Evolutionary conservation across 2,329 filamentous ascomycete species (phyloP).

Genomic region (Falciphora oryzae): DNA sequence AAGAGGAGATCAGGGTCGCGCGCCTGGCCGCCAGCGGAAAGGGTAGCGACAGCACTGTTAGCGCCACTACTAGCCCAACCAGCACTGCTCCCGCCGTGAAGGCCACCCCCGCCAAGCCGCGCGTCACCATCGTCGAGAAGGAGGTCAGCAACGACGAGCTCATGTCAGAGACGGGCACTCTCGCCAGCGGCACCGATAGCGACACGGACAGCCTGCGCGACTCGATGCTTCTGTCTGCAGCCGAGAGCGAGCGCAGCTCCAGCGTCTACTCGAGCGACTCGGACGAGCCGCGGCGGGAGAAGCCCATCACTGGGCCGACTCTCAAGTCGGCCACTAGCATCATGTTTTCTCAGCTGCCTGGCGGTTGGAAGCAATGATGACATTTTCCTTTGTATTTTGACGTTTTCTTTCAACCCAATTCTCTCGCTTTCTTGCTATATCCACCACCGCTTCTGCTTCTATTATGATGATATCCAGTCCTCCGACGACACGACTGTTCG

Average conservation of each 20-base stretch:
- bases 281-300: background rate
- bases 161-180: slow-evolving; percentile 7
- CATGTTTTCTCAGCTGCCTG: background rate
- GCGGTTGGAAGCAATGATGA: background rate
- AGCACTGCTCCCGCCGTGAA: background rate
- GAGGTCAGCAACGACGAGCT: background rate
- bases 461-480: no score
- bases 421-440: no score
- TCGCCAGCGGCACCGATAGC: slow-evolving; percentile 6
- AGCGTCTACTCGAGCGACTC: slow-evolving; percentile 9
- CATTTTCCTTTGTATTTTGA: background rate
- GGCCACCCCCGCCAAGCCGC: background rate
- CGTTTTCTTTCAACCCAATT: background rate
- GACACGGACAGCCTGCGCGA: slow-evolving; percentile 7
- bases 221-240: background rate
- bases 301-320: background rate
- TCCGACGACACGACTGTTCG: no score
- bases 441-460: no score
- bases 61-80: background rate
- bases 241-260: background rate
- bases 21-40: background rate
- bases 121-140: background rate
- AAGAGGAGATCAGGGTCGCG: slow-evolving; percentile 2
- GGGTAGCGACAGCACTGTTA: background rate
- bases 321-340: background rate